Conservation (phyloP, 108 stramenopile genomes). For the Discostella stelligeroides region DNA sequence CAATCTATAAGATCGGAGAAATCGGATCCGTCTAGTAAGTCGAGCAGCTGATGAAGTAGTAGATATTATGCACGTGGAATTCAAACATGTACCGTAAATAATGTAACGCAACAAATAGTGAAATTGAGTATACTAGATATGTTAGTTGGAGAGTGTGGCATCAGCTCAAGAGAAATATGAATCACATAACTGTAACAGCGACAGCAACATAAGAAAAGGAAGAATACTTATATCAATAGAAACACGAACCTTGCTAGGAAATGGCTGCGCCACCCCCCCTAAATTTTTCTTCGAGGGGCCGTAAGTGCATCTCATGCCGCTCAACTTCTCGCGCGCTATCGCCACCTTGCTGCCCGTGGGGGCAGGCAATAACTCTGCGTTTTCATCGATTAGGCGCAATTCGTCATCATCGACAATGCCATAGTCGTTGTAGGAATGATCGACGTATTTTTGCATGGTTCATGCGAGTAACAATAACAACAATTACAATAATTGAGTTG, state of each 20-base stretch:
- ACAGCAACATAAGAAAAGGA: slow-evolving; percentile 1
- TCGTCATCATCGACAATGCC: slow-evolving; percentile 38
- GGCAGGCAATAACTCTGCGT: slow-evolving; percentile 11
- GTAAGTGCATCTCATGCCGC: slow-evolving; percentile 39
- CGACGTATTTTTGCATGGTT: slow-evolving; percentile 35
- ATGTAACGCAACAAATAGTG: too few species aligned
- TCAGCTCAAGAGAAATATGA: too few species aligned
- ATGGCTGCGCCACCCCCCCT: slow-evolving; percentile 58
- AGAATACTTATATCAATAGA: not conserved
- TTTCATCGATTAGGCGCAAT: slow-evolving; percentile 35
- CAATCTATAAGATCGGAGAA: slow-evolving; percentile 51
- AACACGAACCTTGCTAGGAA: slow-evolving; percentile 50
- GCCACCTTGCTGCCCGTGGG: slow-evolving; percentile 18
- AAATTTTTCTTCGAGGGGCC: slow-evolving; percentile 56
- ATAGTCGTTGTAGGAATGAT: slow-evolving; percentile 57
- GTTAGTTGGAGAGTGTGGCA: not conserved
- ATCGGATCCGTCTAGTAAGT: slow-evolving; percentile 47
- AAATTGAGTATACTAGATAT: too few species aligned
- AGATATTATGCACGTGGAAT: too few species aligned
- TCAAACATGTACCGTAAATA: too few species aligned
- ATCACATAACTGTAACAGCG: too few species aligned
- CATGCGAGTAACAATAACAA: too few species aligned
- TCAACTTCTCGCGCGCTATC: slow-evolving; percentile 23
- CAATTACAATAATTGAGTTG: too few species aligned
- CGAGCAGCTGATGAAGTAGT: slow-evolving; percentile 28